These are phyloP conservation scores for Glomus cerebriforme DNA, from an alignment of 192 early-diverging fungal genomes.

Conservation along the genomic window DNA sequence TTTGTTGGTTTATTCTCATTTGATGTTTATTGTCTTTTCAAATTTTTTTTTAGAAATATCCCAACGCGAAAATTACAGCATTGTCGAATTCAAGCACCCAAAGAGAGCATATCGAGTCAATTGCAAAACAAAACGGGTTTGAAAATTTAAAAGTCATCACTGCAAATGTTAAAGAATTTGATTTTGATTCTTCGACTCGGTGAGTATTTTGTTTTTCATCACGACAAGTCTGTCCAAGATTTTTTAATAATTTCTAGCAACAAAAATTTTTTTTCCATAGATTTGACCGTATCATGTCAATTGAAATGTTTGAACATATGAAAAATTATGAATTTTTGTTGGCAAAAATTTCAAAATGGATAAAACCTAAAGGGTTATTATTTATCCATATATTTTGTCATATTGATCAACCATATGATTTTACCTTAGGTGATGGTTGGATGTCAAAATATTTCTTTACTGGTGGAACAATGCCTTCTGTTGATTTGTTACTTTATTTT, in stretches of 20 bases:
- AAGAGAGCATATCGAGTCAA: constrained; percentile 48
- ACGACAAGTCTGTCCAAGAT: neutral
- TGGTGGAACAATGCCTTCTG: constrained; percentile 45
- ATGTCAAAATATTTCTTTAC: constrained; percentile 70
- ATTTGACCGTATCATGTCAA: constrained; percentile 56
- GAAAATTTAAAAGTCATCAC: constrained; percentile 59
- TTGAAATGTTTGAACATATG: constrained; percentile 73
- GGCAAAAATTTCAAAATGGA: constrained; percentile 57
- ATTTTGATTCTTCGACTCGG: constrained; percentile 37
- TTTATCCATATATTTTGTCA: constrained; percentile 70
- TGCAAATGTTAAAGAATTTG: constrained; percentile 54
- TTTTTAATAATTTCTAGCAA: neutral
- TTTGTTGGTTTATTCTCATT: neutral
- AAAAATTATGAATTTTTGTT: constrained; percentile 62
- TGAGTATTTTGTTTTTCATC: constrained; percentile 30
- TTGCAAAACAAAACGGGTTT: constrained; percentile 44
- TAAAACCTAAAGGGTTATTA: constrained; percentile 56
- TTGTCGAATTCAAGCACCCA: constrained; percentile 65
- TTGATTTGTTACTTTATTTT: constrained; percentile 63
- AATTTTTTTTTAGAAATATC: constrained; percentile 46
- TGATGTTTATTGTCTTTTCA: neutral
- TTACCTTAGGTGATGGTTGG: constrained; percentile 56
- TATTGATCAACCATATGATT: constrained; percentile 58
- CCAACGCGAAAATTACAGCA: constrained; percentile 54
- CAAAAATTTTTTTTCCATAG: constrained; percentile 9